Base-by-base conservation (phyloP, 2,329 filamentous ascomycete genomes). In the Eurotiales sp. region DNA sequence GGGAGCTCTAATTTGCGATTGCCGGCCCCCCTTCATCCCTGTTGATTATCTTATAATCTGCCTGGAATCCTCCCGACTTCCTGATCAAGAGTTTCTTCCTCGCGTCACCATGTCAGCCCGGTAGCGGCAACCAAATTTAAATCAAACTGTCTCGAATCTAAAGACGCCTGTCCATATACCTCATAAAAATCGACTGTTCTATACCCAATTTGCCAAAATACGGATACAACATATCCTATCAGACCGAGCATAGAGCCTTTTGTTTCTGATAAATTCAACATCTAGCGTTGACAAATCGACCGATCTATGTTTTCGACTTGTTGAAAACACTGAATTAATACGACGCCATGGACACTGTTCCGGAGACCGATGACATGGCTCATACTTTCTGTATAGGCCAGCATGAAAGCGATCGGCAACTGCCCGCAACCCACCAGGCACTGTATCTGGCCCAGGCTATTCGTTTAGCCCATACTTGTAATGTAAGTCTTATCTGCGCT, bases 321-420 rank as follows among this genome's bases (percentile, higher is more conserved):
- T n/a, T 17, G 8, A 12, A 15, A 37, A 47, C 10, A 10, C 10
- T 4, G 11, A 45, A 32, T 14, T 12, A 6, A 19, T 22, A 19
- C 37, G 25, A 3, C 61, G 57, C 22, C 47, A 71, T 70, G 68
- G 67, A 67, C 8, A 59, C 57, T 41, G 62, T 63, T 46, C 58
- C 52, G 50, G 59, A 59, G 32, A 56, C 61, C 32, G 69, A 73
- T 8, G 67, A 69, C 40, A 59, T 64, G 49, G 59, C 59, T 30
- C 73, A 78, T 19, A 68, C 75, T 15, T 83, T 84, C 61, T 83
- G 79, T 58, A 72, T 85, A 56, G 82, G 81, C 53, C 80, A 84
- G 52, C 81, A 85, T 71, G 81, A 85, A 62, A 75, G 73, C 30
- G 76, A 77, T 52, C 74, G 81, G 15, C 61, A 69, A 14, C 56